These are phyloP conservation scores for Rhizopogon sp. DNA, from an alignment of 768 basidiomycete genomes.

Conservation along the genomic window DNA sequence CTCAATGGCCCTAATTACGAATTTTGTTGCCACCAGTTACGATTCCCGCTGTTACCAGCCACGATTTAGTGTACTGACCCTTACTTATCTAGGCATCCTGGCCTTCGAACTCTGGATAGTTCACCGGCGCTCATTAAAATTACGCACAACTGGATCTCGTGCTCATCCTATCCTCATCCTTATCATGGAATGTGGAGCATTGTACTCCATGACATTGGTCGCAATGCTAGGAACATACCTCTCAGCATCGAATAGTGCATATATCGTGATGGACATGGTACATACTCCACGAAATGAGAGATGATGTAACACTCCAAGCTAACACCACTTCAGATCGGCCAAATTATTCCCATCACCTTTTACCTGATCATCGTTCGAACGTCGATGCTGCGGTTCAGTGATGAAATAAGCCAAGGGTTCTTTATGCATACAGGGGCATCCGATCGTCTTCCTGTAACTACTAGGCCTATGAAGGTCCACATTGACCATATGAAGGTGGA, in stretches of 20 bases:
- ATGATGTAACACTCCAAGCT: neutral
- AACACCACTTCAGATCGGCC: neutral
- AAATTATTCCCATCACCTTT: constrained; percentile 4
- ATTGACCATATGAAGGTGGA: no score
- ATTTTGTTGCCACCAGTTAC: constrained; percentile 7
- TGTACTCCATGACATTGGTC: neutral
- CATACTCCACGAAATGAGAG: neutral
- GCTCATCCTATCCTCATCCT: neutral
- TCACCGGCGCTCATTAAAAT: neutral
- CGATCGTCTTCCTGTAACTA: no score
- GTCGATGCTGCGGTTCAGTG: neutral
- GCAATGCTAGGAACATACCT: neutral
- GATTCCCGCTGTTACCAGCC: neutral
- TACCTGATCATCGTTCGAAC: neutral
- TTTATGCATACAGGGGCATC: no score
- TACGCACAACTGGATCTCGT: neutral
- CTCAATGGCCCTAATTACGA: constrained; percentile 5
- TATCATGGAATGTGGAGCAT: constrained; percentile 1
- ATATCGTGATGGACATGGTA: constrained; percentile 1
- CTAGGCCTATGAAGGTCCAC: no score
- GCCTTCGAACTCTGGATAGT: neutral
- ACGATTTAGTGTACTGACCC: neutral
- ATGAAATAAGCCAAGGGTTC: neutral
- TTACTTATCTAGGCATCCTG: neutral
- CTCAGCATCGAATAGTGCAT: neutral